Conservation (phyloP, 2,329 filamentous ascomycete species). For the Ploettnerulaceae sp. region DNA sequence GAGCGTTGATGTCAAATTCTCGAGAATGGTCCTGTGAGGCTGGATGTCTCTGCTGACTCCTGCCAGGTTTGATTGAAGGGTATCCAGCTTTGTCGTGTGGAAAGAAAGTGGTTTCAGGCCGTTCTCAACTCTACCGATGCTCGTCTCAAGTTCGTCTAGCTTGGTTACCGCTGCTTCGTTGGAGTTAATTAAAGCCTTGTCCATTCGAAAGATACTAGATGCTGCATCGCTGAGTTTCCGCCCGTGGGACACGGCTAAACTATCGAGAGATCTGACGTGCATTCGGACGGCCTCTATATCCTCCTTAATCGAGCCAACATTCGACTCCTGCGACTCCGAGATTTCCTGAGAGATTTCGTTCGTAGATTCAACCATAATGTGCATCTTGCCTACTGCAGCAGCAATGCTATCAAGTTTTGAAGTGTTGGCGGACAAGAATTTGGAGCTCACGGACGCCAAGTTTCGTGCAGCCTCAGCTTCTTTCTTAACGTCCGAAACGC, state of each 20-base stretch:
- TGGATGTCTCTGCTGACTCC: neutral
- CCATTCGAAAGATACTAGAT: slow-evolving; percentile 2
- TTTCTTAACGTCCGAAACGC: slow-evolving; percentile 17
- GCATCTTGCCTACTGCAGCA: slow-evolving; percentile 18
- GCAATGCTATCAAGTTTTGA: slow-evolving; percentile 18
- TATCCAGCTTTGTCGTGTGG: slow-evolving; percentile 6
- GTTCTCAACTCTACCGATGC: slow-evolving; percentile 4
- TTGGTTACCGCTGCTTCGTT: neutral
- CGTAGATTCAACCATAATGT: slow-evolving; percentile 14
- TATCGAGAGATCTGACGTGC: slow-evolving; percentile 14
- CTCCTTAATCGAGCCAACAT: slow-evolving; percentile 16
- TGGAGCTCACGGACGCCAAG: slow-evolving; percentile 23
- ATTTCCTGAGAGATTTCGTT: slow-evolving; percentile 16
- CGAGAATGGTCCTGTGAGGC: neutral
- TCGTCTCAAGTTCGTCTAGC: slow-evolving; percentile 1
- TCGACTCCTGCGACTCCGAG: slow-evolving; percentile 15
- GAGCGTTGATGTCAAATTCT: slow-evolving; percentile 3
- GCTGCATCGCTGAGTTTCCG: slow-evolving; percentile 5
- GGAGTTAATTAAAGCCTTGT: neutral
- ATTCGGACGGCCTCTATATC: slow-evolving; percentile 13
- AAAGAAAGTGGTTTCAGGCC: neutral
- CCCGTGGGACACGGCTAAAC: slow-evolving; percentile 4
- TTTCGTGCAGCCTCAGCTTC: slow-evolving; percentile 19
- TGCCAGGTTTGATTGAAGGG: neutral
- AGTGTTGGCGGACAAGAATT: slow-evolving; percentile 20